A percentile compares a stretch with the other conserved stretches of the same genome.
Evolutionary conservation across 2,329 filamentous ascomycete species (phyloP).

Genomic region (Diplodia intermedia): DNA sequence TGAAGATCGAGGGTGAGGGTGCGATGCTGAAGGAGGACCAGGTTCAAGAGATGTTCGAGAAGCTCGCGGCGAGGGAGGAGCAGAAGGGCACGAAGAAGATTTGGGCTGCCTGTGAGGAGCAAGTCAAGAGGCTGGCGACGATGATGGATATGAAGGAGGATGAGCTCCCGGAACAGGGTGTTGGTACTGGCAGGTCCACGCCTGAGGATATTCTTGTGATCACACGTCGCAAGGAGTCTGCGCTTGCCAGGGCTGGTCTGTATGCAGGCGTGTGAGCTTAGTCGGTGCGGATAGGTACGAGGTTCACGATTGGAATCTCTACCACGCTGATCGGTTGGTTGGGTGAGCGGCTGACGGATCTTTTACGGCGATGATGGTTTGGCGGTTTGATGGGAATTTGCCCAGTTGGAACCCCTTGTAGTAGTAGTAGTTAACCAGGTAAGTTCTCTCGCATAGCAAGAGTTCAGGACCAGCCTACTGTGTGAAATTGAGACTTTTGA

Average conservation of each 20-base stretch:
- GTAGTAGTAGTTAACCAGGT: neutral
- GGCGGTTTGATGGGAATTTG: neutral
- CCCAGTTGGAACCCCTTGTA: neutral
- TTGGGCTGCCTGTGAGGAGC: constrained; percentile 13
- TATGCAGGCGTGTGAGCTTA: neutral
- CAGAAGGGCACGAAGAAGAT: constrained; percentile 1
- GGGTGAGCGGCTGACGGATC: neutral
- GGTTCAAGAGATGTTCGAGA: neutral
- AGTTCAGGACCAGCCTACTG: neutral
- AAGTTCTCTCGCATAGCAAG: neutral
- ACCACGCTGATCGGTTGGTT: neutral
- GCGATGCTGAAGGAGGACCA: neutral
- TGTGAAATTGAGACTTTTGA: neutral
- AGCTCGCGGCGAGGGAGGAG: neutral
- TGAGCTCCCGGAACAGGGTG: neutral
- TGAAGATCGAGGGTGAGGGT: neutral
- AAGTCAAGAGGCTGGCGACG: neutral
- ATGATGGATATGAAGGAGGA: neutral
- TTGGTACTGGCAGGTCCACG: neutral
- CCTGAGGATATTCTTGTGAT: neutral
- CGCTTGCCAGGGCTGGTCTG: neutral
- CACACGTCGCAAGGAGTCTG: neutral
- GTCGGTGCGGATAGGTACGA: neutral
- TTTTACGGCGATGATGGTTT: neutral
- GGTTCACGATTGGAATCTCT: neutral